Evolutionary conservation across 345 rosid species (phyloP), one percentile per base, ranked within the genome.

Genomic region (Eucalyptus leucophloia): DNA sequence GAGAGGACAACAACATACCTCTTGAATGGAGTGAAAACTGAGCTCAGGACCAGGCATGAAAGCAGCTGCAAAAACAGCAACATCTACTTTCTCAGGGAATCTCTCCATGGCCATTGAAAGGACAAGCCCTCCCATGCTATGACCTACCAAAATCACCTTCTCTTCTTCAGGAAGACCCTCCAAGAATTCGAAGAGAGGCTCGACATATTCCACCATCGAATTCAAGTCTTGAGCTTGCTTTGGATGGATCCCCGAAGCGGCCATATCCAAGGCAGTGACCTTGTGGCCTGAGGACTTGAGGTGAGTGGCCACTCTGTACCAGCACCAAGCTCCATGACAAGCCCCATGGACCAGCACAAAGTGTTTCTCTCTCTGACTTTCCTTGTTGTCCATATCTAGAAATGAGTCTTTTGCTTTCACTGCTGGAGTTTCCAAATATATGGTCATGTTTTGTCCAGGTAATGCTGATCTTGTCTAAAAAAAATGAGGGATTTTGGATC

Each of bases 71-170:
- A 92, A 93, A 18, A 90, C 92, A 1, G 88, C 94, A 65, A 88
- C 91, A 30, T 89, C 81, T 53, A 92, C 85, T 90, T 92, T 94
- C 88, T 92, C 89, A 45, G 94, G 94, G 88, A 90, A 93, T 88
- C 87, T 93, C 85, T 92, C 95, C 94, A 93, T 91, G 62, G 93
- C 94, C 85, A 69, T 87, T 87, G 94, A 92, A 44, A 92, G 51
- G 86, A 91, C 14, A 12, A 67, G 10, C 14, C 94, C 96, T 21
- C 93, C 94, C 82, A 86, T 40, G 72, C 93, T 90, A 81, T 93
- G 94, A 18, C 94, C 95, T n/a, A 92, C 94, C 49, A 94, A 90
- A 81, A 90, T 86, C 53, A 94, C 93, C 88, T 77, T 92, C 89
- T 93, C 94, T 13, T 80, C 91, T 15, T 51, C 47, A 32, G 89